phyloP scores from a whole-genome alignment of 164 flowering plant genomes.

The Tetracentron sinense region DNA sequence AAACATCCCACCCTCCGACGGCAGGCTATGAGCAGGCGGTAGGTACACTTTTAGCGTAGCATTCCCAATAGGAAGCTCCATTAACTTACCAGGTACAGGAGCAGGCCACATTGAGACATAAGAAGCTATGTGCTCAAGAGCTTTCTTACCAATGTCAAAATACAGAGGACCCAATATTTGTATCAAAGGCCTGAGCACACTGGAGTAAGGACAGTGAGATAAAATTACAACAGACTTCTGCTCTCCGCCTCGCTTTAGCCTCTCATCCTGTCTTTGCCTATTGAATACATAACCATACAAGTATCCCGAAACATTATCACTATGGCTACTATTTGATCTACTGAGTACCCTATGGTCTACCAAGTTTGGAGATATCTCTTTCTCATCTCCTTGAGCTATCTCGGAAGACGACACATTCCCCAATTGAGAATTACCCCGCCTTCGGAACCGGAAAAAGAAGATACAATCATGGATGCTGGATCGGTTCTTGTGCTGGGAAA shows the following conservation, averaged over 20 bases:
- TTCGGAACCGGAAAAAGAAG: constrained; percentile 81
- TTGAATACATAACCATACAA: constrained; percentile 95
- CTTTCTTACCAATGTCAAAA: constrained; percentile 87
- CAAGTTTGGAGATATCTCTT: constrained; percentile 19
- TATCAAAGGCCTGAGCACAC: constrained; percentile 86
- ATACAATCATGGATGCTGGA: constrained; percentile 96
- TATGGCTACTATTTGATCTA: constrained; percentile 11
- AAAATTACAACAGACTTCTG: constrained; percentile 94
- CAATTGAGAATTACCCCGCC: constrained; percentile 29
- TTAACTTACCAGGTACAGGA: constrained; percentile 67
- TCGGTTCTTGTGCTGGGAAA: constrained; percentile 84
- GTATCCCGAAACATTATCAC: constrained; percentile 26
- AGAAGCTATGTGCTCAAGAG: constrained; percentile 79
- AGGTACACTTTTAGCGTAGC: constrained; percentile 75
- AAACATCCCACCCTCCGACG: constrained; percentile 41
- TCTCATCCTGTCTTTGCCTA: constrained; percentile 97
- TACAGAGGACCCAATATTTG: constrained; percentile 96
- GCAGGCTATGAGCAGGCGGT: constrained; percentile 85
- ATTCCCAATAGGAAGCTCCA: constrained; percentile 97
- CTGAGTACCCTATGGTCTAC: not conserved
- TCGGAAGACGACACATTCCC: constrained; percentile 31
- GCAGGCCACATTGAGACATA: constrained; percentile 83
- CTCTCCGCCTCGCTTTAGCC: constrained; percentile 95
- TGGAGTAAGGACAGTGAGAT: constrained; percentile 68
- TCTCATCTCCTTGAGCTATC: constrained; percentile 26